Evolutionary conservation across 108 stramenopile species (phyloP).

Genomic region (Ochromonas danica): DNA sequence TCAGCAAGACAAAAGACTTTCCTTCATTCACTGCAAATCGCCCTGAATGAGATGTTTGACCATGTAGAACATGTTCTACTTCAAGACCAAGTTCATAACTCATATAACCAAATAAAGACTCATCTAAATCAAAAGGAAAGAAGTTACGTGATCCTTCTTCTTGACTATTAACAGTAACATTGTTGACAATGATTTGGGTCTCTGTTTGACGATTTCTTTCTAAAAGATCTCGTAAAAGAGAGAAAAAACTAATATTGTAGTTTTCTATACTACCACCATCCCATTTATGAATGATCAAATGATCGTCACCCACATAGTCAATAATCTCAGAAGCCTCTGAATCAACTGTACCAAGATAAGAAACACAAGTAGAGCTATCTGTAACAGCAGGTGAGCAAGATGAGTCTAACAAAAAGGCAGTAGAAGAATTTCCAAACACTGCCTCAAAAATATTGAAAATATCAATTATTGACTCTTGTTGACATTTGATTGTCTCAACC

Average conservation of each 20-base stretch:
- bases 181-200: not conserved
- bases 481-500: too few species aligned
- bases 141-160: not conserved
- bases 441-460: not conserved
- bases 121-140: constrained; percentile 33
- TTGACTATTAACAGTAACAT: not conserved
- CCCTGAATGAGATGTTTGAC: too few species aligned
- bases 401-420: constrained; percentile 11
- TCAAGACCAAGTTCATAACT: constrained; percentile 56
- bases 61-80: not conserved
- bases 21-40: too few species aligned
- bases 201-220: too few species aligned
- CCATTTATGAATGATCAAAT: not conserved
- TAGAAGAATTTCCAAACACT: constrained; percentile 4
- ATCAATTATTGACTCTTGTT: constrained; percentile 4
- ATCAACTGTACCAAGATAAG: not conserved
- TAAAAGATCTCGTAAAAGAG: not conserved
- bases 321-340: not conserved
- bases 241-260: too few species aligned
- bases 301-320: not conserved
- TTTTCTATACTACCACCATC: too few species aligned
- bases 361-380: not conserved
- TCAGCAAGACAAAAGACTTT: too few species aligned
- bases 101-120: constrained; percentile 55
- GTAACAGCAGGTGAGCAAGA: not conserved